Base-by-base conservation (phyloP, 192 early-diverging fungal species). In the Oehlia diaphana region DNA sequence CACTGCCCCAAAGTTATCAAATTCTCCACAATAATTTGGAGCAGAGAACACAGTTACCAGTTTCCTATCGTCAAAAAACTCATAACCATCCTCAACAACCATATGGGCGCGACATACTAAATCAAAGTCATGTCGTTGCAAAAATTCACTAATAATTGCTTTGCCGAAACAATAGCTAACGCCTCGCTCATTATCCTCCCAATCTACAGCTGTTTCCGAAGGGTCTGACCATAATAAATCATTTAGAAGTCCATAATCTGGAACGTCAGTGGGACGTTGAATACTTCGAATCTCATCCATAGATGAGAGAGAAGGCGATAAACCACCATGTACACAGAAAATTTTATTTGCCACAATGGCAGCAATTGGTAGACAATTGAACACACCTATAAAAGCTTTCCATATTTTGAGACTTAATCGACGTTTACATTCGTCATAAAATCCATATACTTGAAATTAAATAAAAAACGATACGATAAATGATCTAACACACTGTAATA, bases 81-180 rank as follows among this genome's bases (percentile, higher is more conserved):
- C 95, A 84, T 97, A 98, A n/a, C 96, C 96, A 83, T 96, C 96
- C 81, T 98, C 96, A 61, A 98, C 96, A 13, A 98, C 96, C 93
- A 95, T 94, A 85, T 98, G 97, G 4, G 97, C 96, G 33, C 95
- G 90, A 75, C 93, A 94, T 69, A 98, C 93, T 63, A 98, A 86
- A 79, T 98, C 97, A 80, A 98, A 91, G 80, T 98, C 95, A 83
- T 94, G 90, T 81, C 92, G 92, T 44, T 86, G 83, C 77, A 97
- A 81, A 81, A 98, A 98, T 64, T 93, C 93, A 73, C 88, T 87
- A 75, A 98, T 93, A 19, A 97, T 90, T 69, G 87, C 85, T 81
- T 92, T 92, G 14, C 96, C 95, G 84, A 98, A 98, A 77, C 94
- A 95, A 83, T 95, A 98, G 16, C 92, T 93, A 2, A 98, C 96